These are phyloP conservation scores for Aspergillus unguis DNA, from an alignment of 2,329 filamentous ascomycete genomes.

Conservation along the genomic window DNA sequence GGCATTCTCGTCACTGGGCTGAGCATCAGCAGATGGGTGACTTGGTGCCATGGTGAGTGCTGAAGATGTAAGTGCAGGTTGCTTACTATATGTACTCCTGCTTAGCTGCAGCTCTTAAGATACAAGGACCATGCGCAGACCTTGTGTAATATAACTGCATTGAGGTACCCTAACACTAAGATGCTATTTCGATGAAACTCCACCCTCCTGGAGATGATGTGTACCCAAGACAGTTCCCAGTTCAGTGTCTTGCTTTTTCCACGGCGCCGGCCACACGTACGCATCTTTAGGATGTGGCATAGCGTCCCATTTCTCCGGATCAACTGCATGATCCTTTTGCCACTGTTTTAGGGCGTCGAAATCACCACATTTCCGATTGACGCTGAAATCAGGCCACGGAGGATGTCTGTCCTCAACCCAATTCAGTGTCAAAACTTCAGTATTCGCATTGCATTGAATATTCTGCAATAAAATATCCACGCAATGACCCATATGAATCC, in stretches of 20 bases:
- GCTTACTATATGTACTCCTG: no score
- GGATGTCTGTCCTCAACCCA: not conserved
- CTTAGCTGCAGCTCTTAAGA: no score
- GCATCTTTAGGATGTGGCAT: not conserved
- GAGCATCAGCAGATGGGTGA: no score
- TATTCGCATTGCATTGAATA: not conserved
- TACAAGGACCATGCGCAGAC: no score
- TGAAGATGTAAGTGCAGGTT: no score
- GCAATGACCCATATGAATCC: not conserved
- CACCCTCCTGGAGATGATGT: not conserved
- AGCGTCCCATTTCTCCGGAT: not conserved
- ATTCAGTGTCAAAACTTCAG: not conserved
- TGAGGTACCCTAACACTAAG: no score
- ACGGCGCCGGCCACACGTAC: not conserved
- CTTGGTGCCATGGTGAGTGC: no score
- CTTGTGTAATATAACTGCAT: no score
- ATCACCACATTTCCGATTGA: not conserved
- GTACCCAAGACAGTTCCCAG: not conserved
- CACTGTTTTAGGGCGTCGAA: not conserved
- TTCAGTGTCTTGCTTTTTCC: not conserved
- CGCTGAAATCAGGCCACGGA: not conserved
- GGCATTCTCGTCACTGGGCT: no score
- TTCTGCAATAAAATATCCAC: not conserved
- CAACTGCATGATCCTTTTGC: not conserved
- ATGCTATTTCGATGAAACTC: no score